Evolutionary conservation across 345 rosid species (phyloP).

Genomic region (Rhodamnia argentea): DNA sequence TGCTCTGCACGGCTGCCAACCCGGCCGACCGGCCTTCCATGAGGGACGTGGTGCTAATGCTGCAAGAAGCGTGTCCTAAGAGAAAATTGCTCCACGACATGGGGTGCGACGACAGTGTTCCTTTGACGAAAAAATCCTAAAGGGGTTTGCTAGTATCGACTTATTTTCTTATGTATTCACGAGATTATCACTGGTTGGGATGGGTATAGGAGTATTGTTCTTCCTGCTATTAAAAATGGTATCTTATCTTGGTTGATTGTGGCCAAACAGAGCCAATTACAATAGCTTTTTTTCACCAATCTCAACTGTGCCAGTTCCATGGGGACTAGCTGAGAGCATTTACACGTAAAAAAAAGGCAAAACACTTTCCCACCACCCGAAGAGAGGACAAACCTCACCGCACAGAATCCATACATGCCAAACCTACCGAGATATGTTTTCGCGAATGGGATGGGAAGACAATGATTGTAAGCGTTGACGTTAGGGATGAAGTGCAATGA

Average conservation of each 20-base stretch:
- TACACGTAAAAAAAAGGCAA: neutral
- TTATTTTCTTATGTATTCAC: neutral
- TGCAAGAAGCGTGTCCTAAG: constrained; percentile 87
- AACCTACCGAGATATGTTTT: neutral
- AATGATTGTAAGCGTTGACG: neutral
- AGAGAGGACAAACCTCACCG: neutral
- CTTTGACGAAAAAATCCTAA: constrained; percentile 27
- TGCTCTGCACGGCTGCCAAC: constrained; percentile 70
- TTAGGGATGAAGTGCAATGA: neutral
- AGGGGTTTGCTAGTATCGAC: constrained; percentile 34
- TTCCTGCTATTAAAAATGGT: neutral
- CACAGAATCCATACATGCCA: neutral
- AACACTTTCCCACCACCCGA: neutral
- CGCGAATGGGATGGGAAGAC: neutral
- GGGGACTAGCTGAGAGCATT: neutral
- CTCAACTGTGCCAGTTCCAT: neutral
- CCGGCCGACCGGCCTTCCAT: constrained; percentile 91
- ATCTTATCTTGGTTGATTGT: neutral
- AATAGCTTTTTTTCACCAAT: neutral
- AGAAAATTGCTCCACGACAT: constrained; percentile 44
- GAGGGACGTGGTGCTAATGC: constrained; percentile 93
- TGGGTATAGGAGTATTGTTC: constrained; percentile 37
- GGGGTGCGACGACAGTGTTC: constrained; percentile 5
- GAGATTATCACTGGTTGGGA: constrained; percentile 15
- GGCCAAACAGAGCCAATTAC: neutral